phyloP scores from a whole-genome alignment of 2,329 filamentous ascomycete genomes.

The Cadophora gregata region DNA sequence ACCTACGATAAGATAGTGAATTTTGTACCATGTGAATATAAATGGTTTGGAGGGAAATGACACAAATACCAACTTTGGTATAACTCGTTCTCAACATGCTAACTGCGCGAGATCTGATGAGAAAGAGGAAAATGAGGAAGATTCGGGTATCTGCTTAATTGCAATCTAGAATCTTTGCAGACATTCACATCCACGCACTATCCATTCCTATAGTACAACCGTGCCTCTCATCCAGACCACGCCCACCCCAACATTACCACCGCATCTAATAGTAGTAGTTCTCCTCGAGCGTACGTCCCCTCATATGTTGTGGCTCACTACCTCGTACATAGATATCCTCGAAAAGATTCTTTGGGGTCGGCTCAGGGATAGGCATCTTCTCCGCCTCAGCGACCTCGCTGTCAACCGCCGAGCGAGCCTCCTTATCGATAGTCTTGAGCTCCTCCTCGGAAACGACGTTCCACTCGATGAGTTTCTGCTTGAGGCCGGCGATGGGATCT shows the following conservation, averaged over 20 bases:
- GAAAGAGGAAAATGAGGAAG: background rate
- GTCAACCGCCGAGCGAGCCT: slow-evolving; percentile 84
- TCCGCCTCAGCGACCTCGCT: slow-evolving; percentile 90
- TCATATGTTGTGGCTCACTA: slow-evolving; percentile 85
- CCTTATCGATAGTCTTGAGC: slow-evolving; percentile 95
- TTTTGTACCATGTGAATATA: too few species aligned
- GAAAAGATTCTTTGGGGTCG: slow-evolving; percentile 82
- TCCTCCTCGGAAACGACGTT: slow-evolving; percentile 89
- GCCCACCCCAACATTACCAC: background rate
- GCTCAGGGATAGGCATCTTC: slow-evolving; percentile 81
- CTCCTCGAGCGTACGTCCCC: slow-evolving; percentile 89
- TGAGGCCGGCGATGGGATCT: slow-evolving; percentile 96
- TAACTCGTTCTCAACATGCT: too few species aligned
- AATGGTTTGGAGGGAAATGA: too few species aligned
- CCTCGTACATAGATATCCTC: slow-evolving; percentile 96
- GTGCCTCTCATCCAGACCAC: background rate
- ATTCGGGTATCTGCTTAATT: slow-evolving; percentile 9
- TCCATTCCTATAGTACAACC: slow-evolving; percentile 16
- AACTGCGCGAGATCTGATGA: too few species aligned
- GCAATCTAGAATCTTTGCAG: slow-evolving; percentile 14
- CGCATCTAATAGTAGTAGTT: slow-evolving; percentile 68
- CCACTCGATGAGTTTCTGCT: slow-evolving; percentile 99
- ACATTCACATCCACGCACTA: slow-evolving; percentile 14
- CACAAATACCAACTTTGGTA: too few species aligned
- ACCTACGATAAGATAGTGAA: too few species aligned